Percentiles rank a stretch among this genome's conserved stretches.
These are phyloP conservation scores for Triticum dicoccoides DNA, from an alignment of 176 grass and related monocot genomes.

Conservation along the genomic window DNA sequence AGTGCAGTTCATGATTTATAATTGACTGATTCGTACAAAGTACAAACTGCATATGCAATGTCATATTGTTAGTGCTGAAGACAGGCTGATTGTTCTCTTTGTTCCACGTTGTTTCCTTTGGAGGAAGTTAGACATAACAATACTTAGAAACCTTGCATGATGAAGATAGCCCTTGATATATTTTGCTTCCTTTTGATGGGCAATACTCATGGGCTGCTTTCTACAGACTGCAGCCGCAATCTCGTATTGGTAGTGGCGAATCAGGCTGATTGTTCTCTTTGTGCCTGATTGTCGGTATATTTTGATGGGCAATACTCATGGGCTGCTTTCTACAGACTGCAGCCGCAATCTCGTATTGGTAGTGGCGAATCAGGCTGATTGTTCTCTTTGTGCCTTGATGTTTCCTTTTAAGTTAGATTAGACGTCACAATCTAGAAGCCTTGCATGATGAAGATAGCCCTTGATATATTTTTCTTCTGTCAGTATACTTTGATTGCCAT, in stretches of 20 bases:
- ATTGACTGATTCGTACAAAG: not conserved
- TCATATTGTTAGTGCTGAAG: not conserved
- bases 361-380: not conserved
- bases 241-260: not conserved
- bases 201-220: not conserved
- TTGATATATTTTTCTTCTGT: not conserved
- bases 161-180: not conserved
- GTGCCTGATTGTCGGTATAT: no score
- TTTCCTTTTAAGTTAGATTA: not conserved
- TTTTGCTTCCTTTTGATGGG: not conserved
- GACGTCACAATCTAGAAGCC: not conserved
- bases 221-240: not conserved
- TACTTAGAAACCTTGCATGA: not conserved
- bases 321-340: not conserved
- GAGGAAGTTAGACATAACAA: not conserved
- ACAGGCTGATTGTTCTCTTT: not conserved
- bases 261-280: not conserved
- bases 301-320: not conserved
- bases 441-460: not conserved
- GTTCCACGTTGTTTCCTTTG: not conserved
- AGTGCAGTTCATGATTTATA: not conserved
- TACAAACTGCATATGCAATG: not conserved
- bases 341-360: not conserved
- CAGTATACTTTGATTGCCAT: no score
- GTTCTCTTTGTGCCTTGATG: not conserved